Evolutionary conservation across 371 early-diverging fungal genomes (phyloP).

Genomic region (Syncephalastrum sp.): DNA sequence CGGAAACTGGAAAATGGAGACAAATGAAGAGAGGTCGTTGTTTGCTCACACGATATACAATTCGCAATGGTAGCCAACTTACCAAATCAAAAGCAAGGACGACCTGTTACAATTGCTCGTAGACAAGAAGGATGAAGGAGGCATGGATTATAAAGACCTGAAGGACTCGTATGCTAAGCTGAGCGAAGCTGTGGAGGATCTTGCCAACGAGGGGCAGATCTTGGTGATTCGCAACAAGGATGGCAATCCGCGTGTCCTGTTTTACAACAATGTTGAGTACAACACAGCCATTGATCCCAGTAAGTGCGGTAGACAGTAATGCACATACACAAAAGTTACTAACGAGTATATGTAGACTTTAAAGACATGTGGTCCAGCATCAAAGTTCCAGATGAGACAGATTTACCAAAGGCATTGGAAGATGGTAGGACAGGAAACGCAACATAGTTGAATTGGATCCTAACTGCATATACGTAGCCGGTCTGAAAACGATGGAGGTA

Average conservation of each 20-base stretch:
- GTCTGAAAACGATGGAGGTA: conserved; percentile 76
- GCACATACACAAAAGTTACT: background rate
- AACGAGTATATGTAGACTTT: conserved; percentile 49
- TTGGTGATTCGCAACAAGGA: conserved; percentile 79
- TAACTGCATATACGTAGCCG: conserved; percentile 38
- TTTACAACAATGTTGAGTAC: conserved; percentile 67
- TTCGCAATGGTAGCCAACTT: conserved; percentile 60
- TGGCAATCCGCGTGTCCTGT: conserved; percentile 67
- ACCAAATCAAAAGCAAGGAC: conserved; percentile 71
- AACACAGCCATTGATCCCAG: conserved; percentile 67
- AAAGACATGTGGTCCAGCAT: conserved; percentile 76
- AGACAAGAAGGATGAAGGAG: conserved; percentile 59
- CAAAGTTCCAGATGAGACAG: conserved; percentile 73
- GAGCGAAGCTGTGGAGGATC: conserved; percentile 66
- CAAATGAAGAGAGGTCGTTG: background rate
- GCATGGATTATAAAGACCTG: conserved; percentile 78
- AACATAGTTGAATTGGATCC: too few species aligned
- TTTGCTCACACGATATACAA: background rate
- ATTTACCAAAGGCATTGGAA: conserved; percentile 69
- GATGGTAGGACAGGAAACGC: conserved; percentile 29
- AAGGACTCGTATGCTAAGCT: conserved; percentile 80
- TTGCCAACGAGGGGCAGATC: conserved; percentile 67
- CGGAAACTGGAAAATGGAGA: background rate
- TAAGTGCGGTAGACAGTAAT: conserved; percentile 14
- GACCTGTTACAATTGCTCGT: conserved; percentile 69